Evolutionary conservation across 2,329 filamentous ascomycete species (phyloP).

Genomic region (Phymatotrichopsis omnivora): DNA sequence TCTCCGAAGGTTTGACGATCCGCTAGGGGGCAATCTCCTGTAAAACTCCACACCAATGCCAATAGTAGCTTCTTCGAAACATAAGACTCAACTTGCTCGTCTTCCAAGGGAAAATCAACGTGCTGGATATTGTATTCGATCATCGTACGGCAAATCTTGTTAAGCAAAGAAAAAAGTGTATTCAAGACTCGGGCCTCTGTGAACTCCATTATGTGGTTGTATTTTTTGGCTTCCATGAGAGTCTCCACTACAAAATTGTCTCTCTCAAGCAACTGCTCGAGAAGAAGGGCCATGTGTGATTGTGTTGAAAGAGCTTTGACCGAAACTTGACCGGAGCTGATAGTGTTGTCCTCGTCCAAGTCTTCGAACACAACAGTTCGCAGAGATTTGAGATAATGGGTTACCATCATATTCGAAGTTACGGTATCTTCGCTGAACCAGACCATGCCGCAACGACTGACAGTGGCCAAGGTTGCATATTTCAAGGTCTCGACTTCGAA

Average conservation of each 20-base stretch:
- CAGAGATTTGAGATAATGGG: constrained; percentile 78
- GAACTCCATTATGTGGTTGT: constrained; percentile 98
- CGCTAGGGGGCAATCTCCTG: constrained; percentile 79
- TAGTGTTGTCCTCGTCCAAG: constrained; percentile 74
- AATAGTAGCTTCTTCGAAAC: constrained; percentile 89
- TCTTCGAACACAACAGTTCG: constrained; percentile 83
- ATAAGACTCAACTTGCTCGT: constrained; percentile 80
- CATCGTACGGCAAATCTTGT: constrained; percentile 83
- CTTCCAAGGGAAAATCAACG: constrained; percentile 81
- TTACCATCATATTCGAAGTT: constrained; percentile 81
- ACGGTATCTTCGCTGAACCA: constrained; percentile 99
- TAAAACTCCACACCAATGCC: constrained; percentile 88
- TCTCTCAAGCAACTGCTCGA: constrained; percentile 62
- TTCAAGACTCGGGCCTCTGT: constrained; percentile 81
- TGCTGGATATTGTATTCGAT: constrained; percentile 96
- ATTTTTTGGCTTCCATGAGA: constrained; percentile 62
- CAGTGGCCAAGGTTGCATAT: constrained; percentile 95
- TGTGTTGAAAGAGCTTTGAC: constrained; percentile 72
- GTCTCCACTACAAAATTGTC: constrained; percentile 74
- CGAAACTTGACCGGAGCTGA: constrained; percentile 62
- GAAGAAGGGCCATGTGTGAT: constrained; percentile 64
- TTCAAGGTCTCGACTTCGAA: constrained; percentile 98
- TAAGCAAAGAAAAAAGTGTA: constrained; percentile 88
- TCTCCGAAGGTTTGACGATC: constrained; percentile 89
- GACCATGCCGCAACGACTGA: constrained; percentile 99